Conservation (phyloP, 345 rosid species). For the Clarkia xantiana region DNA sequence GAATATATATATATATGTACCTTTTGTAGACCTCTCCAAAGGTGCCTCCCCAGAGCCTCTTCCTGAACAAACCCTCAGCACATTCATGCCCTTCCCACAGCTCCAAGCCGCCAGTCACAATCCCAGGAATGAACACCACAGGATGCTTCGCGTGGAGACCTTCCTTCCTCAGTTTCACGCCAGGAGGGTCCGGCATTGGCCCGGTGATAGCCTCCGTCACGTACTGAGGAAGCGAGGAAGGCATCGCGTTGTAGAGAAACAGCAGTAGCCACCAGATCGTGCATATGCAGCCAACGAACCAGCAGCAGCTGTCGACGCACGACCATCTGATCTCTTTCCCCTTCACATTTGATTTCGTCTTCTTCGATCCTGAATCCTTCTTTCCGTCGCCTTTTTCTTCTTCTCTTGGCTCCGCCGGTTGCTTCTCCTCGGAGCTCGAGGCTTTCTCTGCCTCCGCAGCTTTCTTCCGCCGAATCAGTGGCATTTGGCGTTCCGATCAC, state of each 20-base stretch:
- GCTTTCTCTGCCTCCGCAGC: conserved; percentile 8
- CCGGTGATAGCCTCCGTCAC: conserved; percentile 93
- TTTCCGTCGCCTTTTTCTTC: conserved; percentile 7
- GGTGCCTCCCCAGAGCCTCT: conserved; percentile 98
- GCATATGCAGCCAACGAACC: conserved; percentile 81
- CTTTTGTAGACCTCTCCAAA: conserved; percentile 93
- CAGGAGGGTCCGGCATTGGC: conserved; percentile 83
- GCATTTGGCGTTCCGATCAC: conserved; percentile 3
- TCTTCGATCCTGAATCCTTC: conserved; percentile 10
- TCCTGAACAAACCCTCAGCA: conserved; percentile 80
- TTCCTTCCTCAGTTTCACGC: conserved; percentile 70
- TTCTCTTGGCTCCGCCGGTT: neutral
- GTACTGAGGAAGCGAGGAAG: conserved; percentile 70
- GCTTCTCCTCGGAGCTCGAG: conserved; percentile 6
- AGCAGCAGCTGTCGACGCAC: conserved; percentile 75
- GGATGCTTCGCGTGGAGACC: conserved; percentile 75
- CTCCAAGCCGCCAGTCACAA: conserved; percentile 89
- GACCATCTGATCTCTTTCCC: conserved; percentile 33
- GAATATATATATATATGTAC: conserved; percentile 14
- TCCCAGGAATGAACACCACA: conserved; percentile 88
- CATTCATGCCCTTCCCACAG: conserved; percentile 92
- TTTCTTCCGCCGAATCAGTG: conserved; percentile 10
- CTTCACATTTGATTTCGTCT: conserved; percentile 3
- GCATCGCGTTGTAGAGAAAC: conserved; percentile 79
- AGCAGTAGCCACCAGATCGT: conserved; percentile 75